These are phyloP conservation scores for Bacidia gigantensis DNA, from an alignment of 495 filamentous ascomycete genomes.

Conservation along the genomic window DNA sequence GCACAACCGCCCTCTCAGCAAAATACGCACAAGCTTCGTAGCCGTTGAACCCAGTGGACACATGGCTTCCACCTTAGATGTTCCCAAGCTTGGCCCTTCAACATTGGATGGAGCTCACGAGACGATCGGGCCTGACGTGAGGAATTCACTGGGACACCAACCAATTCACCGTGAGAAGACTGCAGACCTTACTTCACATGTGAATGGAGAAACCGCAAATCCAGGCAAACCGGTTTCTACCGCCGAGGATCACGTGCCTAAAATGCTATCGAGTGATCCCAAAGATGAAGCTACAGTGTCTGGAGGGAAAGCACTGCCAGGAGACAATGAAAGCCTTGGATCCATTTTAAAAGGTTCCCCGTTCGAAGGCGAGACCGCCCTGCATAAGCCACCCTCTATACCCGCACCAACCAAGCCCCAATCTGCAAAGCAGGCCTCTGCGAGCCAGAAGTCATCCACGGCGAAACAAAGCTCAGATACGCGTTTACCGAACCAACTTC, in stretches of 20 bases:
- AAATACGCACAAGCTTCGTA: constrained; percentile 73
- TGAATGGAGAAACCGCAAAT: constrained; percentile 10
- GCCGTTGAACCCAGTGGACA: constrained; percentile 50
- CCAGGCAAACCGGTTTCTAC: constrained; percentile 26
- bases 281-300: constrained; percentile 24
- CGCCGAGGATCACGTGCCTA: constrained; percentile 23
- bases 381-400: constrained; percentile 1
- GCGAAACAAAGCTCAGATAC: neutral
- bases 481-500: neutral
- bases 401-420: constrained; percentile 1
- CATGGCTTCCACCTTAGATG: constrained; percentile 1
- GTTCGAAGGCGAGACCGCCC: constrained; percentile 11
- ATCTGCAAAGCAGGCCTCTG: neutral
- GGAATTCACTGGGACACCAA: neutral
- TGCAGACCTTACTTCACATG: neutral
- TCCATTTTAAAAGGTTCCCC: constrained; percentile 20
- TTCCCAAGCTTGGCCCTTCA: neutral
- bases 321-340: constrained; percentile 18
- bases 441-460: neutral
- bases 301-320: constrained; percentile 23
- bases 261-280: constrained; percentile 24
- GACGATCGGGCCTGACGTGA: neutral
- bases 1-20: constrained; percentile 49
- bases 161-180: constrained; percentile 1
- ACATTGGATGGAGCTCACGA: neutral